Percentiles rank a stretch among this genome's conserved stretches.
Conservation (phyloP, 2,329 filamentous ascomycete species). For the Elsinoe australis region DNA sequence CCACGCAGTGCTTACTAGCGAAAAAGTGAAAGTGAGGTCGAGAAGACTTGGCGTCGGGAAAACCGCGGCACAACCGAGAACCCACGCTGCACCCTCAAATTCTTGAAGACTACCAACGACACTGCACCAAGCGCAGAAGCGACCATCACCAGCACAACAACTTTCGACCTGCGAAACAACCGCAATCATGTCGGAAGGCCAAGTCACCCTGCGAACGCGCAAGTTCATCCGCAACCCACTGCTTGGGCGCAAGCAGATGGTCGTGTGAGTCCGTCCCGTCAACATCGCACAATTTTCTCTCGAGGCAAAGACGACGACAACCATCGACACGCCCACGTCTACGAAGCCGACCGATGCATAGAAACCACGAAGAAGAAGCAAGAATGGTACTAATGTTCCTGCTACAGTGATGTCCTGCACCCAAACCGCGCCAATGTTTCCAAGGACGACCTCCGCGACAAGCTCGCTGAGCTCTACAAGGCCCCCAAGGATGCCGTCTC, state of each 20-base stretch:
- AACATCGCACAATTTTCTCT: conserved; percentile 4
- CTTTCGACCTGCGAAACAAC: conserved; percentile 29
- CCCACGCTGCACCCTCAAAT: conserved; percentile 16
- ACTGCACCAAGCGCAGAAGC: not conserved
- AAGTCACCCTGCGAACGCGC: conserved; percentile 69
- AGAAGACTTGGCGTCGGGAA: conserved; percentile 14
- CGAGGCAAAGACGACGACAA: conserved; percentile 12
- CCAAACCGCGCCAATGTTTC: conserved; percentile 96
- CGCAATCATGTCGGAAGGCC: conserved; percentile 77
- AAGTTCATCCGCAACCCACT: conserved; percentile 99
- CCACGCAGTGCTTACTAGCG: no score
- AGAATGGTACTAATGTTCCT: not conserved
- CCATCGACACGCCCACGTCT: not conserved
- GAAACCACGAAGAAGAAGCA: not conserved
- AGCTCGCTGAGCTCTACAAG: conserved; percentile 96
- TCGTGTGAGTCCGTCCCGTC: conserved; percentile 57
- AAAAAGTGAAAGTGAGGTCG: conserved; percentile 9
- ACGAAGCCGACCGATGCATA: not conserved
- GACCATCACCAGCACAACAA: conserved; percentile 10
- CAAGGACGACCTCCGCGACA: conserved; percentile 96
- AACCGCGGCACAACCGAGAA: conserved; percentile 14
- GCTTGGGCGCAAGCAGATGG: conserved; percentile 98
- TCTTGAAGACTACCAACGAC: conserved; percentile 10
- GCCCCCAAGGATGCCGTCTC: conserved; percentile 93
- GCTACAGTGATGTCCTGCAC: conserved; percentile 91